These are phyloP conservation scores for Colletotrichum neosansevieriae DNA, from an alignment of 2,329 filamentous ascomycete genomes.

Conservation along the genomic window DNA sequence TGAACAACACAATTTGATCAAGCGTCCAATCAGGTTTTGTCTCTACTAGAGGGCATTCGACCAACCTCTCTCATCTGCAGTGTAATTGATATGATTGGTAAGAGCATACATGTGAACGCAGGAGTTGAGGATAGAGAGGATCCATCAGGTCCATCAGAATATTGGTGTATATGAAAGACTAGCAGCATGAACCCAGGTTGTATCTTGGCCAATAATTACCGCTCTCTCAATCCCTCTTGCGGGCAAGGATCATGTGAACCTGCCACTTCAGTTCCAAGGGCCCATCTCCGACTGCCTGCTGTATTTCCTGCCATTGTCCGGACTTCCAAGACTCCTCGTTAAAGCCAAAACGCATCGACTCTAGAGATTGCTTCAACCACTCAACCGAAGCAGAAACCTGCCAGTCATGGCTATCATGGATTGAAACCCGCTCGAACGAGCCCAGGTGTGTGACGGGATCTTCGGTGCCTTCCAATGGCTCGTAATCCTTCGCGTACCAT, in stretches of 20 bases:
- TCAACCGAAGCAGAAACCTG: slow-evolving; percentile 20
- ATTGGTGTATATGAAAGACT: too few relatives aligned
- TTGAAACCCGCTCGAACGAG: neutral
- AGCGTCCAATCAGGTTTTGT: too few relatives aligned
- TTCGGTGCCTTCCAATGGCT: slow-evolving; percentile 9
- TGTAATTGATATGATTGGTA: too few relatives aligned
- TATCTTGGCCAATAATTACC: too few relatives aligned
- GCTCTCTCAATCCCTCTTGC: slow-evolving; percentile 2
- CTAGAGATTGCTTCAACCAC: slow-evolving; percentile 32
- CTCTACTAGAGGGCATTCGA: too few relatives aligned
- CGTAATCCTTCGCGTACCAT: slow-evolving; percentile 24
- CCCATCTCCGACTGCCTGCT: neutral
- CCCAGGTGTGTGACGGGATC: slow-evolving; percentile 11
- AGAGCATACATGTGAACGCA: too few relatives aligned
- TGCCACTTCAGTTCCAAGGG: slow-evolving; percentile 27
- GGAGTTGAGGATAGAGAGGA: too few relatives aligned
- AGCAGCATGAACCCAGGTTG: too few relatives aligned
- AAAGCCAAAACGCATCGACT: slow-evolving; percentile 29
- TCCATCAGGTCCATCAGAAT: too few relatives aligned
- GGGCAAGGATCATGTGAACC: slow-evolving; percentile 27
- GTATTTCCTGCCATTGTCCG: slow-evolving; percentile 9
- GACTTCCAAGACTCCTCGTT: slow-evolving; percentile 27
- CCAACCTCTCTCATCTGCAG: too few relatives aligned
- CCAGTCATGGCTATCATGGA: slow-evolving; percentile 23
- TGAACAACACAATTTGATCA: too few relatives aligned